phyloP scores from a whole-genome alignment of 352 stramenopile species.

The Pythium angustatum region DNA sequence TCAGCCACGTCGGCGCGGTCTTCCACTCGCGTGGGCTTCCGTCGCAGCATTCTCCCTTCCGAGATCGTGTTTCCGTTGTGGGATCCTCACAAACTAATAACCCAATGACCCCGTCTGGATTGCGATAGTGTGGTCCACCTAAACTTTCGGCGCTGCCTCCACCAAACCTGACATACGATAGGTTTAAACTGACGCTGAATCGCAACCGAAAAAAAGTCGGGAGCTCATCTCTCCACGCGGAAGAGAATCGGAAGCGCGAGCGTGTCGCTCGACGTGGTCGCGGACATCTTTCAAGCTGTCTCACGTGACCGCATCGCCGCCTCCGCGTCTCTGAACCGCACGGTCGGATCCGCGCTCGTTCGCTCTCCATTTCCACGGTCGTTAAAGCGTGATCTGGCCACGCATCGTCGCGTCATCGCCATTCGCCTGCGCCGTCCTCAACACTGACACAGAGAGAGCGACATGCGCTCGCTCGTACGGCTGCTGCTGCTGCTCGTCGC shows the following conservation, averaged over 20 bases:
- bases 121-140: constrained; percentile 6
- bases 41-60: constrained; percentile 45
- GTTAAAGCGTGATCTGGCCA: neutral
- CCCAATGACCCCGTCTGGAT: neutral
- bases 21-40: constrained; percentile 64
- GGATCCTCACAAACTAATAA: constrained; percentile 5
- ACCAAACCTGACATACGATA: neutral
- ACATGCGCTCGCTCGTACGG: neutral
- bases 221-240: neutral
- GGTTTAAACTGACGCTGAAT: constrained; percentile 1
- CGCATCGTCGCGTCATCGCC: neutral
- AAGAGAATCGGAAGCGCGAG: neutral
- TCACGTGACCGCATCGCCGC: neutral
- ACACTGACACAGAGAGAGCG: too few species aligned
- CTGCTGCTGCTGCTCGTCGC: constrained; percentile 1
- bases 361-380: neutral
- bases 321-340: neutral
- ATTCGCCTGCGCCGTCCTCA: neutral
- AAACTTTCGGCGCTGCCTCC: constrained; percentile 4
- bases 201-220: neutral
- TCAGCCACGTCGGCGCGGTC: constrained; percentile 66
- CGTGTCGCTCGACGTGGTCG: neutral
- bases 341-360: neutral
- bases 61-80: neutral
- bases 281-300: neutral